Base-by-base conservation (phyloP, 139 green algal species). In the Astrephomene gubernaculifera region DNA sequence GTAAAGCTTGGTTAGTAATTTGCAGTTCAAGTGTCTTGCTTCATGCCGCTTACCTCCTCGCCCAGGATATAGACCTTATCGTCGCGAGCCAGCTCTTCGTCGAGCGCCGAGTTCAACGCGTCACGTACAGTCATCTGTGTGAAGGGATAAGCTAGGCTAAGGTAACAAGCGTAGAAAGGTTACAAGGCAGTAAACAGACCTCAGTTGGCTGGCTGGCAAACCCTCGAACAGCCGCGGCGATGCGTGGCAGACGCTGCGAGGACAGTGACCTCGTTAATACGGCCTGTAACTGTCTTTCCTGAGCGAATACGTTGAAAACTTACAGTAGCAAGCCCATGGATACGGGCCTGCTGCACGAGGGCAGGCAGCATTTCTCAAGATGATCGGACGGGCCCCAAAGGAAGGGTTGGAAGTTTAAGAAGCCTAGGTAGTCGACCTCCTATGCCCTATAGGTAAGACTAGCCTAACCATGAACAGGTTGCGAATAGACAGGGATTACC, bases 61-160 rank as follows among this genome's bases (percentile, higher is more conserved):
- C 97, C 97, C 49, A 99, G 92, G 24, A 99, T 91, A 83, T 98
- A 99, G 19, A 99, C 97, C 60, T 94, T 96, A 14, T 97, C 84
- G 80, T 99, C 98, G 0, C 94, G 81, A 0, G 90, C 94, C 93
- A 99, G 97, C 87, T 99, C 98, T 89, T 99, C 98, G 70, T 98
- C 96, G 65, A 99, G 88, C 2, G 98, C 98, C 4, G 93, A 97
- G 88, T 99, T 99, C 0, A 99, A 87, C 0, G 97, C 98, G 82
- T 99, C 98, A 45, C 98, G 94, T 4, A 99, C 95, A 0, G 98
- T 99, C 71, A 99, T 95, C 94, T 98, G 87, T 49, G 61, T 49
- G 61, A 14, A 52, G 36, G 3, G 57, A 1, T 33, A 60, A 2
- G 22, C 2, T 35, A 27, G 22, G 12, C 67, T 52, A 24, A 29